Percentiles rank a stretch among this genome's conserved stretches.
Evolutionary conservation across 805 yeast species (phyloP).

Genomic region (Nakazawaea wyomingensis): DNA sequence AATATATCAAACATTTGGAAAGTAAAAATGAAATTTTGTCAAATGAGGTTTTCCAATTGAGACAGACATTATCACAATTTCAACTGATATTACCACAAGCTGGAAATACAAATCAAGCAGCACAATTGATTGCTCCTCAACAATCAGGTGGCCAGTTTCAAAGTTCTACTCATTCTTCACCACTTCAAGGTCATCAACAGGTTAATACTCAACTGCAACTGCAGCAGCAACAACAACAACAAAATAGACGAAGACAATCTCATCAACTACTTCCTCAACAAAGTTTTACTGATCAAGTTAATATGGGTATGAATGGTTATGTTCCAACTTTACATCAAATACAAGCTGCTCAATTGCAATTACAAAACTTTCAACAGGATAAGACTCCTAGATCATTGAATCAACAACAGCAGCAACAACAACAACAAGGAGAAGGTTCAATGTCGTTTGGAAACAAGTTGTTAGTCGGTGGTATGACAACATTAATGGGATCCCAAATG

Average conservation of each 20-base stretch:
- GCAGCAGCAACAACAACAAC: conserved; percentile 12
- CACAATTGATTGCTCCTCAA: conserved; percentile 1
- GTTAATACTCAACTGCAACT: conserved; percentile 4
- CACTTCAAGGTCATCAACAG: conserved; percentile 5
- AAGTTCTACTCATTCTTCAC: conserved; percentile 11
- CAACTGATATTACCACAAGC: conserved; percentile 12
- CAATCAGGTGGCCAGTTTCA: conserved; percentile 5
- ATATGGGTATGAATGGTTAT: conserved; percentile 12
- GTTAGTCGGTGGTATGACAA: conserved; percentile 29
- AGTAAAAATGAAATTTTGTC: conserved; percentile 45
- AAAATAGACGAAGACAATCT: conserved; percentile 6
- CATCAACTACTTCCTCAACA: conserved; percentile 12
- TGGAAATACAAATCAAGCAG: background rate
- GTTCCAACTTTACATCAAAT: conserved; percentile 12
- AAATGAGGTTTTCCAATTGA: conserved; percentile 48
- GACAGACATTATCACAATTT: conserved; percentile 17
- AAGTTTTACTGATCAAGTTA: conserved; percentile 10
- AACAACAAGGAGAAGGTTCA: conserved; percentile 1
- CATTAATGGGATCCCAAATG: conserved; percentile 27
- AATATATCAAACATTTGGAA: conserved; percentile 72
- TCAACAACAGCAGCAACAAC: conserved; percentile 2
- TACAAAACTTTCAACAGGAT: conserved; percentile 4
- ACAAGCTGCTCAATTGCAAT: conserved; percentile 12
- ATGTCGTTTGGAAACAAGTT: conserved; percentile 23
- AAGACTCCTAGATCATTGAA: conserved; percentile 2